phyloP scores from a whole-genome alignment of 352 stramenopile species.

The Pythium plurisporium region DNA sequence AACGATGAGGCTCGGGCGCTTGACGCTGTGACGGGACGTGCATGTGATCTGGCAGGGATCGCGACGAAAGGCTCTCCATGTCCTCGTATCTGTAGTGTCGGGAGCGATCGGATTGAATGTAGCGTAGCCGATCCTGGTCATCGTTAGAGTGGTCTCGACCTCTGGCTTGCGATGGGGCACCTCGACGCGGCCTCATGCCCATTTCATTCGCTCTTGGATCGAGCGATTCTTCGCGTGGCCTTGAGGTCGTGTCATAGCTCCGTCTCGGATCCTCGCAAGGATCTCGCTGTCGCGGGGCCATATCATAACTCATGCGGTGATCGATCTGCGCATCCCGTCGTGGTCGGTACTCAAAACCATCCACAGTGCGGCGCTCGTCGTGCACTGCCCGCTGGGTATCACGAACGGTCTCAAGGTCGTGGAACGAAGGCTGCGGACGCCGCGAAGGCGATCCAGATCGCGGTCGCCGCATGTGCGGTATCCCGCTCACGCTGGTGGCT shows the following conservation, averaged over 20 bases:
- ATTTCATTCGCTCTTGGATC: background rate
- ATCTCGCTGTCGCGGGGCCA: background rate
- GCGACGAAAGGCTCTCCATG: too few relatives aligned
- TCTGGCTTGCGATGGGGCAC: background rate
- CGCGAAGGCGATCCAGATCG: slow-evolving; percentile 7
- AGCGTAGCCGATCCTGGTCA: too few relatives aligned
- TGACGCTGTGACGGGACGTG: background rate
- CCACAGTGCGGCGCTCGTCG: background rate
- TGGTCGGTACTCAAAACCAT: too few relatives aligned
- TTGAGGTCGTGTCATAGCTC: background rate
- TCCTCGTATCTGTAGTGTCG: too few relatives aligned
- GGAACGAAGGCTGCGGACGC: background rate
- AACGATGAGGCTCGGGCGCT: background rate
- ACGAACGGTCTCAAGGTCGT: too few relatives aligned
- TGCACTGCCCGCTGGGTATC: background rate
- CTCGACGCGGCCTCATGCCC: background rate
- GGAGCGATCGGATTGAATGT: too few relatives aligned
- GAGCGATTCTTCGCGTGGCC: background rate
- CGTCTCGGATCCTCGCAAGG: background rate
- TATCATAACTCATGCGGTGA: background rate
- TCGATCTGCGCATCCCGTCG: too few relatives aligned
- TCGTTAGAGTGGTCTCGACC: too few relatives aligned
- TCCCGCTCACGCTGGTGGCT: background rate
- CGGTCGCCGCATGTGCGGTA: background rate
- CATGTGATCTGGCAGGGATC: too few relatives aligned